These are phyloP conservation scores for Rugonectria rugulosa DNA, from an alignment of 2,329 filamentous ascomycete genomes.

Conservation along the genomic window DNA sequence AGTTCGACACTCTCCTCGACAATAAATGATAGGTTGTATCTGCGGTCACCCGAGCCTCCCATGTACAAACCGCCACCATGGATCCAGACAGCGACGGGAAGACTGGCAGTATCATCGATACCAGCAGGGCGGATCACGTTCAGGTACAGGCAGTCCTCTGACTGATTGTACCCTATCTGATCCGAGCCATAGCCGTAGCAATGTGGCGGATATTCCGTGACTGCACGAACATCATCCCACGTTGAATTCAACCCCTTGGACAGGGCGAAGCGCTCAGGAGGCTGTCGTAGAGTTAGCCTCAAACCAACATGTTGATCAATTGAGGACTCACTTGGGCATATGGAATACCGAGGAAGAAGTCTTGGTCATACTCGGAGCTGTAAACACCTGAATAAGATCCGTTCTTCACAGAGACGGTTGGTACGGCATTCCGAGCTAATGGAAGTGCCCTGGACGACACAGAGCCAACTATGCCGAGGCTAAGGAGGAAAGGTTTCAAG, in stretches of 20 bases:
- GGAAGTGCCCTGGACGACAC: constrained; percentile 3
- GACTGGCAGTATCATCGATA: constrained; percentile 45
- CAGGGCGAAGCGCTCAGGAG: constrained; percentile 26
- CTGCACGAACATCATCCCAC: constrained; percentile 51
- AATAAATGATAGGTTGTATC: constrained; percentile 69
- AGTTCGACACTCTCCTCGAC: constrained; percentile 56
- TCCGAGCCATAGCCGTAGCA: constrained; percentile 59
- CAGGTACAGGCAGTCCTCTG: constrained; percentile 68
- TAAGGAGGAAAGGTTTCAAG: constrained; percentile 5
- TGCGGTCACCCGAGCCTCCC: constrained; percentile 49
- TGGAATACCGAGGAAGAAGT: constrained; percentile 33
- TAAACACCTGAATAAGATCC: constrained; percentile 33
- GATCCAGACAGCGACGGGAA: constrained; percentile 66
- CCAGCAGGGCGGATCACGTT: constrained; percentile 66
- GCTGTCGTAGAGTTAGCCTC: constrained; percentile 17
- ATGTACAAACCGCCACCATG: constrained; percentile 51
- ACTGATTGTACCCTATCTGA: constrained; percentile 31
- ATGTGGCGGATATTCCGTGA: constrained; percentile 53
- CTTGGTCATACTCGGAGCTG: constrained; percentile 28
- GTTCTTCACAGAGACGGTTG: constrained; percentile 31
- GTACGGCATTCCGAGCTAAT: neutral
- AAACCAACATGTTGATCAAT: neutral
- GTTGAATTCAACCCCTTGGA: constrained; percentile 52
- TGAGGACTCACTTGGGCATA: constrained; percentile 29
- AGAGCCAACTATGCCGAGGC: constrained; percentile 2